These are phyloP conservation scores for Neoboletus magnificus DNA, from an alignment of 768 basidiomycete genomes.

Conservation along the genomic window DNA sequence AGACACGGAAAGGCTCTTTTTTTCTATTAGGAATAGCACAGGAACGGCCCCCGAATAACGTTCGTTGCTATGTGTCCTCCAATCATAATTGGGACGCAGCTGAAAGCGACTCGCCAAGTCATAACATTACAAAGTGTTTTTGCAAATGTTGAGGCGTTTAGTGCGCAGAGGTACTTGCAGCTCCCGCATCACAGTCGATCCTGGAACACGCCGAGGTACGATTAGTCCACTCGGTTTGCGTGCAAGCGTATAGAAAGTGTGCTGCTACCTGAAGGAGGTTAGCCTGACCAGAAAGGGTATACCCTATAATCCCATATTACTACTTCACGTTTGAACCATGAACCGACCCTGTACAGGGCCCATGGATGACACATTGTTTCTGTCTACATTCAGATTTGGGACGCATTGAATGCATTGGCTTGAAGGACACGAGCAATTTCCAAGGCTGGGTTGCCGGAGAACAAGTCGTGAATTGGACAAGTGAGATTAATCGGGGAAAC, in stretches of 20 bases:
- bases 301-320: background rate
- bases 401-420: background rate
- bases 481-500: too few species aligned
- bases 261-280: background rate
- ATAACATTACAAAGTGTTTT: background rate
- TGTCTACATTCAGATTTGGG: background rate
- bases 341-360: background rate
- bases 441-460: background rate
- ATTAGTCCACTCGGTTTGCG: background rate
- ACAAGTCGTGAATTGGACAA: slow-evolving; percentile 18
- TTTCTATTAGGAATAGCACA: background rate
- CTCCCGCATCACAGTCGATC: background rate
- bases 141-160: background rate
- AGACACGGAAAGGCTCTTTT: background rate
- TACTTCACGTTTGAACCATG: background rate
- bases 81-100: background rate
- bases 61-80: background rate
- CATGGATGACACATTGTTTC: background rate
- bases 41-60: background rate
- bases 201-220: background rate
- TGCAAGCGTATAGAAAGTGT: too few species aligned
- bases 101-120: background rate
- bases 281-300: background rate
- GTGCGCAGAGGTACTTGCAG: background rate
- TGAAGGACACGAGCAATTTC: background rate